phyloP scores from a whole-genome alignment of 371 early-diverging fungal species.

The Mucor indicus region DNA sequence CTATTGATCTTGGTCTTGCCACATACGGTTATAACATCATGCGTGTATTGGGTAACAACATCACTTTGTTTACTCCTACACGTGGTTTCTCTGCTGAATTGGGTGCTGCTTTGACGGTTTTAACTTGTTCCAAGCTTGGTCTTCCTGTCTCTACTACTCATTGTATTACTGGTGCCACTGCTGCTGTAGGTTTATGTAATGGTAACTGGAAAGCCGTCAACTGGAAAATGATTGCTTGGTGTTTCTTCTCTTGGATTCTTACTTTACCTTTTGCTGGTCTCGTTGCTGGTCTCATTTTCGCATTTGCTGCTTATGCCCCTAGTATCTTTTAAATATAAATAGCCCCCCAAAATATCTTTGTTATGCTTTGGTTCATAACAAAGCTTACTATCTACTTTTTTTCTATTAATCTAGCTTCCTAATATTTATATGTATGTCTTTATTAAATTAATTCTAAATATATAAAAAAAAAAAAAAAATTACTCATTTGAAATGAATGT shows the following conservation, averaged over 20 bases:
- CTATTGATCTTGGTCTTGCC: slow-evolving; percentile 78
- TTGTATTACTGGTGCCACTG: slow-evolving; percentile 83
- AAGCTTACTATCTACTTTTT: too few relatives aligned
- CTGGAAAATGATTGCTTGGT: slow-evolving; percentile 76
- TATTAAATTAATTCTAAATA: too few relatives aligned
- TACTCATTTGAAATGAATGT: too few relatives aligned
- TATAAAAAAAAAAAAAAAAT: too few relatives aligned
- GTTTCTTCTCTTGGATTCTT: slow-evolving; percentile 76
- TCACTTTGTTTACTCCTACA: slow-evolving; percentile 79
- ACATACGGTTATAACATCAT: slow-evolving; percentile 73
- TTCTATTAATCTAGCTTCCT: too few relatives aligned
- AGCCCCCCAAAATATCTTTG: too few relatives aligned
- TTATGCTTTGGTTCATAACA: too few relatives aligned
- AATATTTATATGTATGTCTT: too few relatives aligned
- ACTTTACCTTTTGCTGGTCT: slow-evolving; percentile 78
- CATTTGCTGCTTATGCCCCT: slow-evolving; percentile 10
- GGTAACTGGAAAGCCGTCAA: slow-evolving; percentile 71
- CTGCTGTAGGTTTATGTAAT: slow-evolving; percentile 82
- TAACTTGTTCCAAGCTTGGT: slow-evolving; percentile 79
- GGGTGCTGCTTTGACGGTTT: slow-evolving; percentile 80
- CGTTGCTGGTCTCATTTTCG: slow-evolving; percentile 63
- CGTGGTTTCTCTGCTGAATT: slow-evolving; percentile 86
- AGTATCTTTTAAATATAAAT: too few relatives aligned
- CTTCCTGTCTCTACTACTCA: slow-evolving; percentile 91
- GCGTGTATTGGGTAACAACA: slow-evolving; percentile 79